These are phyloP conservation scores for Rhododendron ferrugineum DNA, from an alignment of 148 eudicot species.

Conservation along the genomic window DNA sequence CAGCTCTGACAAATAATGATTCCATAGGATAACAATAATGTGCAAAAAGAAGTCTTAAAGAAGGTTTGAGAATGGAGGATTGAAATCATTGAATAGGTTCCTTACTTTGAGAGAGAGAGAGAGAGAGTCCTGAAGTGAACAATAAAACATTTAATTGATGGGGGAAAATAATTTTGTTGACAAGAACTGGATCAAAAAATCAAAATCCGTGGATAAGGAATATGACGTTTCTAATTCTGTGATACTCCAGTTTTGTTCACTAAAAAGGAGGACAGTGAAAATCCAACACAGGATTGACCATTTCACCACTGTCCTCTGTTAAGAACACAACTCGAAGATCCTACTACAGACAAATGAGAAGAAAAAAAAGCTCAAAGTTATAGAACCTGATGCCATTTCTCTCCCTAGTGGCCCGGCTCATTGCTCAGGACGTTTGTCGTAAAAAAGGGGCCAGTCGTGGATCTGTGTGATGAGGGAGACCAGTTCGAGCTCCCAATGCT, in stretches of 20 bases:
- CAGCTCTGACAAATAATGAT: background rate
- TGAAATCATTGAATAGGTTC: background rate
- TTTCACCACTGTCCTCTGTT: background rate
- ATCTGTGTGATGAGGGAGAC: constrained; percentile 71
- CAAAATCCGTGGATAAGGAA: background rate
- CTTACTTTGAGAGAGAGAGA: background rate
- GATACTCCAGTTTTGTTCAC: background rate
- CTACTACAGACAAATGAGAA: background rate
- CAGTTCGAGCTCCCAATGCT: constrained; percentile 87
- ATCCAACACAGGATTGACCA: background rate
- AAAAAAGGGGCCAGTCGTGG: constrained; percentile 61
- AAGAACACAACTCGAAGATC: background rate
- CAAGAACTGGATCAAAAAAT: background rate
- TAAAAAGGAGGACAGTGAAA: background rate
- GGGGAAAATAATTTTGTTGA: background rate
- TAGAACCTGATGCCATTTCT: background rate
- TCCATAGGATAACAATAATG: background rate
- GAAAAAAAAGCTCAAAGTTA: background rate
- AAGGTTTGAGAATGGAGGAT: background rate
- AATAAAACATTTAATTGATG: background rate
- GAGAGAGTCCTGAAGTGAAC: background rate
- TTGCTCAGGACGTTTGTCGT: constrained; percentile 16
- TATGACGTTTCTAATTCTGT: background rate
- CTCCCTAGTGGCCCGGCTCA: background rate
- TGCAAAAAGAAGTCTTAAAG: background rate